Base-by-base conservation (phyloP, 2,329 filamentous ascomycete species). In the Talaromyces sp. region DNA sequence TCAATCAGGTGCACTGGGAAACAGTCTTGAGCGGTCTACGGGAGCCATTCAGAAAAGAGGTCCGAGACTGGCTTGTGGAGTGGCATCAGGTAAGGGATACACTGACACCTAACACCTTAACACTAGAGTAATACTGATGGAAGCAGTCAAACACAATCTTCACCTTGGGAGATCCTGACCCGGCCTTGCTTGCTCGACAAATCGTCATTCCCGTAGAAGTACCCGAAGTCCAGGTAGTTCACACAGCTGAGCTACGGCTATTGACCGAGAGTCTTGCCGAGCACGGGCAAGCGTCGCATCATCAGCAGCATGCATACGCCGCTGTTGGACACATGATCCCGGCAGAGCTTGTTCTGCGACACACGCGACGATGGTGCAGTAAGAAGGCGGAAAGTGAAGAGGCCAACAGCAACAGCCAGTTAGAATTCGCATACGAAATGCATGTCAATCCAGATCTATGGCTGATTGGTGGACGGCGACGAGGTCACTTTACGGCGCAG, bases 201-300 rank as follows among this genome's bases (percentile, higher is more conserved):
- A 93, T 99, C 67, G 81, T 89, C 32, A 96, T 99, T 58, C 91
- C 93, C 0, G 93, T 99, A 15, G 92, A 96, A 62, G 86, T 99
- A 1, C 93, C 93, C 0, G 87, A 89, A 1, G 82, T 96, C 1
- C 86, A 91, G 55, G 85, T 96, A 22, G 85, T 98, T 0, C 90
- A 96, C 74, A 96, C 90, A 0, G 88, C 89, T 19, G 74, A 69
- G 67, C 69, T 74, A 70, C 60, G 68, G 70, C 59, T 73, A 71
- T 57, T 67, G 33, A 63, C 63, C 13, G 62, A 67, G 58, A 51
- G 13, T 25, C 42, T 36, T 25, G 39, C 32, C 9, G 33, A n/a
- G 6, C 60, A 62, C 28, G 19, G 44, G 17, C 9, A 13, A 7
- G 13, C 49, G 15, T 28, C 49, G 10, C n/a, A n/a, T 47, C 61